Conservation (phyloP, 2,329 filamentous ascomycete species). For the Dryadomyces sulphureus region DNA sequence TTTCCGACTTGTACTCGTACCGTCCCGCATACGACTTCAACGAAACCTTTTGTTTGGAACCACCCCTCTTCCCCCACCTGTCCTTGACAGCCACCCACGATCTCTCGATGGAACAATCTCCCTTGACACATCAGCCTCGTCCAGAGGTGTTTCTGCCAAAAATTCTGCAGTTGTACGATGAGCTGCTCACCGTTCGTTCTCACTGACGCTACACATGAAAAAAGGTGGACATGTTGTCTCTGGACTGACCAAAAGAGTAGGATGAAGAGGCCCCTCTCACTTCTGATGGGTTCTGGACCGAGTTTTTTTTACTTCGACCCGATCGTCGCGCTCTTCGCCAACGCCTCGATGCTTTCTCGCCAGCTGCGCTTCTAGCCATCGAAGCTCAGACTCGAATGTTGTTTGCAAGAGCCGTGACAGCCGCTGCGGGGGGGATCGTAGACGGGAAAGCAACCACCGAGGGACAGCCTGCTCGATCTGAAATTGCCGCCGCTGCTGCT, state of each 20-base stretch:
- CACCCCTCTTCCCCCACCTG: neutral
- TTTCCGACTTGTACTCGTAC: no score
- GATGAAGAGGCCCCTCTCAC: constrained; percentile 46
- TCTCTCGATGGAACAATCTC: constrained; percentile 43
- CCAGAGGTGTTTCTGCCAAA: constrained; percentile 90
- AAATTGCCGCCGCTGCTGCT: constrained; percentile 1
- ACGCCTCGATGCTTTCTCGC: constrained; percentile 54
- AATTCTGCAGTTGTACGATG: constrained; percentile 78
- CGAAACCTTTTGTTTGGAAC: neutral
- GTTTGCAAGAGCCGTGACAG: constrained; percentile 54
- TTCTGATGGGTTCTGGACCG: constrained; percentile 85
- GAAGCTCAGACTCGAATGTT: constrained; percentile 69
- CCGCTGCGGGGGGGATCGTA: constrained; percentile 18
- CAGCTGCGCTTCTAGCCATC: constrained; percentile 61
- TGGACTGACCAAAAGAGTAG: neutral
- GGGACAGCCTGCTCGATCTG: neutral
- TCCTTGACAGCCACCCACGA: neutral
- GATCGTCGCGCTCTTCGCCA: constrained; percentile 54
- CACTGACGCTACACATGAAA: neutral
- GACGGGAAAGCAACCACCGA: neutral
- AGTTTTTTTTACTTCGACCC: constrained; percentile 83
- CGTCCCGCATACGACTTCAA: neutral
- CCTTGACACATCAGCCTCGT: constrained; percentile 80
- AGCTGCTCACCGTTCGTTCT: constrained; percentile 41
- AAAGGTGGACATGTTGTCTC: neutral